phyloP scores from a whole-genome alignment of 257 asterid genomes.

The Voacanga thouarsii region DNA sequence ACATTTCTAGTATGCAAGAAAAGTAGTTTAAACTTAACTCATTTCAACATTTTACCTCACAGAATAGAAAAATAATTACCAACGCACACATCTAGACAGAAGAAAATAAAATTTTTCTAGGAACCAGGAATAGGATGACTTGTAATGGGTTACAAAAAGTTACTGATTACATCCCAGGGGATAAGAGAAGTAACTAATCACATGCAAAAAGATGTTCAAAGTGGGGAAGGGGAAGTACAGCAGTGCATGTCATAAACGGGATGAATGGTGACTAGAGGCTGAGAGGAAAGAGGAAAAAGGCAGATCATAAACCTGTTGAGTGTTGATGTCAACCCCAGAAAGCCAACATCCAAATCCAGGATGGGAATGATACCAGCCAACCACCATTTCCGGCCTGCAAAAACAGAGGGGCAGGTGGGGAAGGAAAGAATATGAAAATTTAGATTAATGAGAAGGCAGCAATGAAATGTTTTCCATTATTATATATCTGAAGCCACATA shows the following conservation, averaged over 20 bases:
- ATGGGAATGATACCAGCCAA: constrained; percentile 97
- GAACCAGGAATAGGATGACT: no score
- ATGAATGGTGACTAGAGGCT: background rate
- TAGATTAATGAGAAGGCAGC: background rate
- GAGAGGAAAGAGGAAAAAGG: background rate
- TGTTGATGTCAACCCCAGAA: constrained; percentile 90
- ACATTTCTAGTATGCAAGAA: background rate
- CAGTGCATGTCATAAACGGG: no score
- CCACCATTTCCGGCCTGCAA: constrained; percentile 97
- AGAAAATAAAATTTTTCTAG: no score
- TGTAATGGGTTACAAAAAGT: no score
- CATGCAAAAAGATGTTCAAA: no score
- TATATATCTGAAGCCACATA: no score
- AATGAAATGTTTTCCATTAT: background rate
- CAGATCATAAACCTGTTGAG: constrained; percentile 66
- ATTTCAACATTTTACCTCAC: background rate
- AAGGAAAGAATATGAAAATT: background rate
- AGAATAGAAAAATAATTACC: background rate
- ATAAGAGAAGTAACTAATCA: no score
- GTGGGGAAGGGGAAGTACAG: no score
- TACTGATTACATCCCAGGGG: no score
- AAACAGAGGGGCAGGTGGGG: background rate
- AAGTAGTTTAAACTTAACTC: background rate
- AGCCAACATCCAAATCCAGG: constrained; percentile 99
- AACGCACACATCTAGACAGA: no score